phyloP scores from a whole-genome alignment of 2,329 filamentous ascomycete genomes.

The Aspergillus tamarii region DNA sequence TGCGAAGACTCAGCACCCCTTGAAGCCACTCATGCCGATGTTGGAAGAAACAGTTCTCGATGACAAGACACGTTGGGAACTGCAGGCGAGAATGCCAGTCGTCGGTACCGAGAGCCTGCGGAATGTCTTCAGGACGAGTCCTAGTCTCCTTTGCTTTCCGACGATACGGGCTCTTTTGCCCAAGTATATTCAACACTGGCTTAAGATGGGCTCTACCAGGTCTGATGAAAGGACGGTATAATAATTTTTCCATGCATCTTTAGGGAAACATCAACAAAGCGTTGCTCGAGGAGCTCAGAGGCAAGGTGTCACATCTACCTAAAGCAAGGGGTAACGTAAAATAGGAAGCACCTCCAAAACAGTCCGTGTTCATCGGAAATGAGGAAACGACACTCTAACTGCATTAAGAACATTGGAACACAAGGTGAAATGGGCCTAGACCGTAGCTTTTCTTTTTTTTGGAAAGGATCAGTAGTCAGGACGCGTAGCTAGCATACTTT shows the following conservation, averaged over 20 bases:
- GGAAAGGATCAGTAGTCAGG: neutral
- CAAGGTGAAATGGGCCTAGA: neutral
- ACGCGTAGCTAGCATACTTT: neutral
- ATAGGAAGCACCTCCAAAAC: neutral
- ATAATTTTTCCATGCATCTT: too few relatives aligned
- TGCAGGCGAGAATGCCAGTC: slow-evolving; percentile 5
- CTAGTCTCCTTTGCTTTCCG: neutral
- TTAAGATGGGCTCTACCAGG: neutral
- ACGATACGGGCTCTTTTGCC: neutral
- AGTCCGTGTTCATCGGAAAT: neutral
- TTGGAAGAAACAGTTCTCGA: neutral
- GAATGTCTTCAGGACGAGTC: neutral
- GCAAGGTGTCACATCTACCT: neutral
- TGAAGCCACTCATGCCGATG: slow-evolving; percentile 4
- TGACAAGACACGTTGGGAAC: slow-evolving; percentile 2
- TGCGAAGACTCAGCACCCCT: neutral
- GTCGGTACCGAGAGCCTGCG: neutral
- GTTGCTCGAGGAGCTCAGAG: too few relatives aligned
- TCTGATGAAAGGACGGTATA: neutral
- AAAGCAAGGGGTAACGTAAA: neutral
- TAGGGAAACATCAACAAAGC: neutral
- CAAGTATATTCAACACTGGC: neutral
- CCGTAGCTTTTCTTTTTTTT: neutral
- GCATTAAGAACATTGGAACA: neutral
- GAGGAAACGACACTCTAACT: neutral